Conservation (phyloP, 2,329 filamentous ascomycete species). For the Trichoderma oligosporum region DNA sequence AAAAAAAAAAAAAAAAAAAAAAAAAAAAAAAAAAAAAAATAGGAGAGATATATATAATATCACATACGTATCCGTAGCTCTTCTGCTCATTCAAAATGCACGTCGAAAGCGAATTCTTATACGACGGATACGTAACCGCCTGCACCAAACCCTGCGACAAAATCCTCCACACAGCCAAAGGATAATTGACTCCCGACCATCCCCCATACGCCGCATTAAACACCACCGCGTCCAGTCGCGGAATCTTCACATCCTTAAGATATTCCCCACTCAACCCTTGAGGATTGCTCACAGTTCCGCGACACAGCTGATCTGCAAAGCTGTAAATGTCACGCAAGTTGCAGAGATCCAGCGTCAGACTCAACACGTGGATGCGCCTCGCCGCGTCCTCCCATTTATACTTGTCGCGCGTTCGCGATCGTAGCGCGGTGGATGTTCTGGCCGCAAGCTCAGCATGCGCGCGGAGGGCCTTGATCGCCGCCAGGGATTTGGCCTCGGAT, state of each 20-base stretch:
- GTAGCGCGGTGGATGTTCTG: conserved; percentile 36
- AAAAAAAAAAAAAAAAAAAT: neutral
- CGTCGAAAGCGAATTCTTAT: conserved; percentile 60
- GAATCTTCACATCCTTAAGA: conserved; percentile 49
- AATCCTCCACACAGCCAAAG: conserved; percentile 49
- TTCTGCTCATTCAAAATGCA: conserved; percentile 41
- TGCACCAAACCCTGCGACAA: conserved; percentile 60
- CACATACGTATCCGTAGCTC: conserved; percentile 34
- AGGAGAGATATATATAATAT: neutral
- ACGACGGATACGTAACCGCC: conserved; percentile 71
- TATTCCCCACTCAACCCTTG: conserved; percentile 36
- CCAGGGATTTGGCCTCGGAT: conserved; percentile 65
- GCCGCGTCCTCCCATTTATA: conserved; percentile 38
- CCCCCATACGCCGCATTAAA: conserved; percentile 88
- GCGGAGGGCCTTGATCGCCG: conserved; percentile 63
- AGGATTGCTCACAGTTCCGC: conserved; percentile 45
- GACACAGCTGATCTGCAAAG: conserved; percentile 46
- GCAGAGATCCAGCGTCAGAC: conserved; percentile 58
- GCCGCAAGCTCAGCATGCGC: conserved; percentile 51
- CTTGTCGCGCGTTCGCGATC: conserved; percentile 35
- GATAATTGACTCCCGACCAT: conserved; percentile 76
- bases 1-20: neutral
- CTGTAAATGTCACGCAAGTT: conserved; percentile 49
- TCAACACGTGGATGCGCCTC: conserved; percentile 54
- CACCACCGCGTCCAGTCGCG: conserved; percentile 73